A percentile compares a stretch with the other conserved stretches of the same genome.
These are phyloP conservation scores for Eutypella sp. DNA, from an alignment of 2,329 filamentous ascomycete species.

Conservation along the genomic window DNA sequence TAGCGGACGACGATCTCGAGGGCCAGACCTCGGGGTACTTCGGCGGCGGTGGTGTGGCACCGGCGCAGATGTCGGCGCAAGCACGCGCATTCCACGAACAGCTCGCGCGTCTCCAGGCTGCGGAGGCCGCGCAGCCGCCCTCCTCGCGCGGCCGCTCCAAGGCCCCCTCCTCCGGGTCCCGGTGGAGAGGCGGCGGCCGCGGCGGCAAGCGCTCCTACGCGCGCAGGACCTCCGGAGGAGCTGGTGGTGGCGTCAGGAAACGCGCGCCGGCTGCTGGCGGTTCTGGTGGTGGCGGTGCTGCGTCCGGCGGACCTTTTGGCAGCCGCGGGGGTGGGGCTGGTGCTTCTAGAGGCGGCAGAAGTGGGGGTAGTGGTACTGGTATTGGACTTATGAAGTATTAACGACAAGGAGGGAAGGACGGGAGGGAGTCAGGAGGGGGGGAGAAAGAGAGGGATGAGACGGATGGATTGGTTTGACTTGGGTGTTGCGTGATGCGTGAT, in stretches of 20 bases:
- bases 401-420: slow-evolving; percentile 4
- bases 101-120: slow-evolving; percentile 21
- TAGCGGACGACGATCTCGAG: slow-evolving; percentile 18
- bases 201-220: slow-evolving; percentile 15
- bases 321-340: slow-evolving; percentile 3
- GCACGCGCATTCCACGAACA: slow-evolving; percentile 24
- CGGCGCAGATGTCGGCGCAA: slow-evolving; percentile 10
- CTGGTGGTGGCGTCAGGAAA: slow-evolving; percentile 16
- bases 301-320: slow-evolving; percentile 2
- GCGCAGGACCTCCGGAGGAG: slow-evolving; percentile 11
- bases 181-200: slow-evolving; percentile 14
- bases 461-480: no score
- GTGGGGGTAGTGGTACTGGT: slow-evolving; percentile 11
- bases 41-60: slow-evolving; percentile 11
- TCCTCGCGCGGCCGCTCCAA: slow-evolving; percentile 17
- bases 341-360: slow-evolving; percentile 4
- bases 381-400: slow-evolving; percentile 28
- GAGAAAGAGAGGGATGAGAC: no score
- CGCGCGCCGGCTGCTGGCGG: slow-evolving; percentile 8
- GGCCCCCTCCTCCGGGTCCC: slow-evolving; percentile 16
- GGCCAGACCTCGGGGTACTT: slow-evolving; percentile 47
- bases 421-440: no score
- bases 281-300: slow-evolving; percentile 6
- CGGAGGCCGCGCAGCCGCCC: slow-evolving; percentile 8
- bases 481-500: no score